Conservation (phyloP, 129 eudicot genomes). For the Saussurea involucrata region DNA sequence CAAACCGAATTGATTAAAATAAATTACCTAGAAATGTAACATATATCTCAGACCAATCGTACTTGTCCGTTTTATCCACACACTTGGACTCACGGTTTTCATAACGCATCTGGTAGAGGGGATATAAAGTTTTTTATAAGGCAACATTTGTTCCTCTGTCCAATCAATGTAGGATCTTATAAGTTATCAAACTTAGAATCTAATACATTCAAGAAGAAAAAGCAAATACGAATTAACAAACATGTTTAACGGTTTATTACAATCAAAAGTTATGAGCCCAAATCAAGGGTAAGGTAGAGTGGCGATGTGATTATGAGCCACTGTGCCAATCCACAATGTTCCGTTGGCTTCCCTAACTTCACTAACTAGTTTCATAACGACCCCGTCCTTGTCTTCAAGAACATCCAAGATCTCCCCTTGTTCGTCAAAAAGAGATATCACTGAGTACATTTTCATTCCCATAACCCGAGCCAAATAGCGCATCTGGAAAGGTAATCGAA, state of each 20-base stretch:
- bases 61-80: no score
- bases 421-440: slow-evolving; percentile 55
- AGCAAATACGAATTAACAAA: slow-evolving; percentile 23
- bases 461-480: slow-evolving; percentile 50
- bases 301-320: slow-evolving; percentile 97
- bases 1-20: background rate
- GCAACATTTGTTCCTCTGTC: no score
- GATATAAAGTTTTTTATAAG: no score
- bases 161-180: no score
- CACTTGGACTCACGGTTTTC: no score
- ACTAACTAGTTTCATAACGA: slow-evolving; percentile 80
- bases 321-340: slow-evolving; percentile 95
- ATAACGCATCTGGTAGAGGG: no score
- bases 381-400: slow-evolving; percentile 85
- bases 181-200: slow-evolving; percentile 16
- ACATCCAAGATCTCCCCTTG: slow-evolving; percentile 80
- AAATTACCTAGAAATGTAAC: background rate
- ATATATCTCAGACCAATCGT: no score
- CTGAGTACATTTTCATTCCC: slow-evolving; percentile 88
- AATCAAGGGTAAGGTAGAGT: slow-evolving; percentile 64
- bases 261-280: slow-evolving; percentile 1
- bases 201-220: slow-evolving; percentile 11
- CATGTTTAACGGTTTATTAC: slow-evolving; percentile 31
- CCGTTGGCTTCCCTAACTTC: slow-evolving; percentile 88
- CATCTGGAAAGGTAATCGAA: slow-evolving; percentile 75